These are phyloP conservation scores for Ogataea corticis DNA, from an alignment of 805 yeast genomes.

Conservation along the genomic window DNA sequence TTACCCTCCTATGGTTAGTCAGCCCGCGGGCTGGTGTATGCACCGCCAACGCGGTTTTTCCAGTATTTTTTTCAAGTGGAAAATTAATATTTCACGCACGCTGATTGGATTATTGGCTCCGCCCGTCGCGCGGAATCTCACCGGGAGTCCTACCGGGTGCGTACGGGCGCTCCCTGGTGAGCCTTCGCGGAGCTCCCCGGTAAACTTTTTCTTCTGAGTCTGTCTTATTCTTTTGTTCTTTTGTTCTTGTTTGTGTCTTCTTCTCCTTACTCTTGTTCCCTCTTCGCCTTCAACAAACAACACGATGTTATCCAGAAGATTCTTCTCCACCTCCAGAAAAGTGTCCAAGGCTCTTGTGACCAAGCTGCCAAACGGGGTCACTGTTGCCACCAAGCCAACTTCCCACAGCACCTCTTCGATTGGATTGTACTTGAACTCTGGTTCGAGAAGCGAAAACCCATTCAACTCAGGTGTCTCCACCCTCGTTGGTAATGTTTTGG, in stretches of 20 bases:
- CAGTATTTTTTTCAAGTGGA: constrained; percentile 1
- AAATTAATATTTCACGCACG: constrained; percentile 16
- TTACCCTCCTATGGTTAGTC: constrained; percentile 1
- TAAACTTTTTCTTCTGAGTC: neutral
- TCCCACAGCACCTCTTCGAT: constrained; percentile 60
- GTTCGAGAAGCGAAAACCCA: constrained; percentile 76
- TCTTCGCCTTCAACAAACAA: neutral
- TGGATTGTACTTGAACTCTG: constrained; percentile 74
- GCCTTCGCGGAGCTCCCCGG: neutral
- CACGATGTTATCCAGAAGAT: constrained; percentile 49
- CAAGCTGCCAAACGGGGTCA: constrained; percentile 70
- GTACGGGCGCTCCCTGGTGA: neutral
- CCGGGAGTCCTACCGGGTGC: neutral
- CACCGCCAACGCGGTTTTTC: constrained; percentile 1
- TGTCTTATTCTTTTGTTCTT: neutral
- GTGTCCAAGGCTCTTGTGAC: constrained; percentile 66
- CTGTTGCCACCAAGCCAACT: constrained; percentile 68
- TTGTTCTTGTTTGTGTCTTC: neutral
- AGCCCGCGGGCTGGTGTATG: constrained; percentile 1
- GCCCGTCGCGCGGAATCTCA: neutral
- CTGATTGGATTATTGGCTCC: constrained; percentile 18
- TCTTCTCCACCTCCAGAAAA: constrained; percentile 51
- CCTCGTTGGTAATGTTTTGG: constrained; percentile 54
- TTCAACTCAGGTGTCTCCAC: constrained; percentile 82
- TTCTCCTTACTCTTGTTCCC: constrained; percentile 1